A percentile compares a stretch with the other conserved stretches of the same genome.
Conservation (phyloP, 805 yeast genomes). For the Starmera quercuum region DNA sequence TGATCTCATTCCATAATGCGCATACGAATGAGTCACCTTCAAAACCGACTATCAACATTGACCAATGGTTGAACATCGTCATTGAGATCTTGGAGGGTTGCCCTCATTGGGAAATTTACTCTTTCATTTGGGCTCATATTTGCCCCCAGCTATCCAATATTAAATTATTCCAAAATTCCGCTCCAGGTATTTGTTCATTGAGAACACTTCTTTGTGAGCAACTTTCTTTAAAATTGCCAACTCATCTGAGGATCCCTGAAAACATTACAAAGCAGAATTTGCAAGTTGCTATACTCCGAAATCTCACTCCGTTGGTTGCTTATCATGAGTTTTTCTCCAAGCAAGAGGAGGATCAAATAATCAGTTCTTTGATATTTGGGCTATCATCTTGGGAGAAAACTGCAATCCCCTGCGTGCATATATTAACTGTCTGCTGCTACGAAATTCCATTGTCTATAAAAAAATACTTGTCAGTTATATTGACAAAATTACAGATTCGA, state of each 20-base stretch:
- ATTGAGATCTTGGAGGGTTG: conserved; percentile 42
- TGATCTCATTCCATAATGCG: conserved; percentile 14
- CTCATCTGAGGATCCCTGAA: conserved; percentile 30
- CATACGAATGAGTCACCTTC: conserved; percentile 13
- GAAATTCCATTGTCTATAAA: conserved; percentile 71
- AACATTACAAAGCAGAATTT: conserved; percentile 49
- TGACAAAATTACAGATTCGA: conserved; percentile 68
- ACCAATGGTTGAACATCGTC: conserved; percentile 44
- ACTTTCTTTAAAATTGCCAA: conserved; percentile 41
- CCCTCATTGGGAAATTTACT: conserved; percentile 64
- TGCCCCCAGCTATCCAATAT: conserved; percentile 63
- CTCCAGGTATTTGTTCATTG: conserved; percentile 31
- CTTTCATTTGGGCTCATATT: conserved; percentile 58
- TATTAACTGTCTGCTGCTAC: conserved; percentile 69
- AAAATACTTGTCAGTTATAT: conserved; percentile 57
- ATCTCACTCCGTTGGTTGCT: conserved; percentile 54
- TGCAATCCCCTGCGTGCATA: conserved; percentile 71
- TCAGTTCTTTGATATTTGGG: conserved; percentile 52
- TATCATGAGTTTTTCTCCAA: conserved; percentile 47
- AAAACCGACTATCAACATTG: conserved; percentile 30
- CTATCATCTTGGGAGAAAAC: conserved; percentile 72
- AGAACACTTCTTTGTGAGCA: conserved; percentile 51
- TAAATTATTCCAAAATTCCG: conserved; percentile 38
- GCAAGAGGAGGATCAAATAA: conserved; percentile 54
- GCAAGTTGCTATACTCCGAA: conserved; percentile 57